Evolutionary conservation across 805 yeast genomes (phyloP).

Genomic region (Priceomyces haplophilus): DNA sequence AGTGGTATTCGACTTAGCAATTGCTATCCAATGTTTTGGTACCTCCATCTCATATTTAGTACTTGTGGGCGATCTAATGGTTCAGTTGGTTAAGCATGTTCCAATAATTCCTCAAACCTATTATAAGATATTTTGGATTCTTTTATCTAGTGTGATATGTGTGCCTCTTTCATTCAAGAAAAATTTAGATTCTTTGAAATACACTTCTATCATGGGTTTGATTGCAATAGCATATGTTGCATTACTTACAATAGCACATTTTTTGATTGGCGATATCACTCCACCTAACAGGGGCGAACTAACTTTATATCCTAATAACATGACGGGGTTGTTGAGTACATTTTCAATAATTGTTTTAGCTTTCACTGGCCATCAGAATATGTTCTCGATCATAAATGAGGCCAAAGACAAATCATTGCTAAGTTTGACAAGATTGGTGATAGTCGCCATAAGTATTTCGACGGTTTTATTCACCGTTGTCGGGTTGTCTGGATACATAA

Average conservation of each 20-base stretch:
- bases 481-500: conserved; percentile 79
- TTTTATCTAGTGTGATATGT: conserved; percentile 40
- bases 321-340: conserved; percentile 53
- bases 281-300: conserved; percentile 25
- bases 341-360: conserved; percentile 94
- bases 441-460: conserved; percentile 57
- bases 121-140: conserved; percentile 58
- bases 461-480: conserved; percentile 61
- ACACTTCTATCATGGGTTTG: conserved; percentile 80
- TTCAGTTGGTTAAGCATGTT: conserved; percentile 44
- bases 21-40: conserved; percentile 69
- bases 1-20: conserved; percentile 63
- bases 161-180: conserved; percentile 72
- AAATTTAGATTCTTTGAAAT: conserved; percentile 76
- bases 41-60: conserved; percentile 66
- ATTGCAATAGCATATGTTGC: conserved; percentile 77
- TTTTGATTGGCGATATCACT: conserved; percentile 52
- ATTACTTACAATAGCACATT: conserved; percentile 71
- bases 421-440: conserved; percentile 39
- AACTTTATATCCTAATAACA: conserved; percentile 39
- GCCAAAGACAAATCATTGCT: conserved; percentile 52
- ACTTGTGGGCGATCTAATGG: conserved; percentile 69
- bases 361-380: conserved; percentile 93
- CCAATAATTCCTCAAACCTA: conserved; percentile 18
- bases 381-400: conserved; percentile 87